phyloP scores from a whole-genome alignment of 2,329 filamentous ascomycete genomes.

The Gaeumannomyces tritici region DNA sequence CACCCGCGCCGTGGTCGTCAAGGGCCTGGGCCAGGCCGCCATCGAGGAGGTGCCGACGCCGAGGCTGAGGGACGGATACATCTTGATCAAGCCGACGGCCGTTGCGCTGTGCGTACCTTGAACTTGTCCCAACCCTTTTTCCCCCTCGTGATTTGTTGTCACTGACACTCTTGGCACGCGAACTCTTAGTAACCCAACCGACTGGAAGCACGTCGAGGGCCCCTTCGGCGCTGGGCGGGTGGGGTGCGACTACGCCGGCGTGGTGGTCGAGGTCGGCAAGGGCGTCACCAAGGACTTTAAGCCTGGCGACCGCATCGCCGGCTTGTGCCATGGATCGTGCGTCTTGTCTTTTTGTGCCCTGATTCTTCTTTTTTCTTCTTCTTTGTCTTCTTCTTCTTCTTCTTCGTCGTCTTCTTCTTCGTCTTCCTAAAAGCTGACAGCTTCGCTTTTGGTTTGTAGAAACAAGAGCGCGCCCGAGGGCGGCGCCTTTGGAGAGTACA shows the following conservation, averaged over 20 bases:
- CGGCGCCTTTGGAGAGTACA: slow-evolving; percentile 32
- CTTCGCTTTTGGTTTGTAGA: slow-evolving; percentile 7
- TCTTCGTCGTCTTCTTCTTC: no score
- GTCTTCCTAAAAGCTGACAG: background rate
- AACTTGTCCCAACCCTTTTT: no score
- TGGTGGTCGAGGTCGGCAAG: slow-evolving; percentile 33
- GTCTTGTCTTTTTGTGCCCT: no score
- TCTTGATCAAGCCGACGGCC: slow-evolving; percentile 16
- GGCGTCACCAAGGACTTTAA: slow-evolving; percentile 30
- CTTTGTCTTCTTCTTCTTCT: no score
- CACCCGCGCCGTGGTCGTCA: slow-evolving; percentile 14
- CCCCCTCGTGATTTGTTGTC: no score
- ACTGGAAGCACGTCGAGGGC: slow-evolving; percentile 15
- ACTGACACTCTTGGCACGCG: background rate
- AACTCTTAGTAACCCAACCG: slow-evolving; percentile 15
- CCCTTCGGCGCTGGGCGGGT: background rate
- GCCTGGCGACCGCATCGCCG: slow-evolving; percentile 37
- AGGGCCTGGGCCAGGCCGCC: slow-evolving; percentile 9
- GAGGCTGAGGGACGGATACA: slow-evolving; percentile 14
- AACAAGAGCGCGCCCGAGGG: slow-evolving; percentile 26
- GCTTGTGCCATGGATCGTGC: slow-evolving; percentile 26
- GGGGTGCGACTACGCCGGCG: slow-evolving; percentile 33
- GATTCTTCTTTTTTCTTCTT: background rate
- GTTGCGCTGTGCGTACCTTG: slow-evolving; percentile 10
- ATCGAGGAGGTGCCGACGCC: slow-evolving; percentile 14